Evolutionary conservation across 768 basidiomycete species (phyloP), one percentile per base, ranked within the genome.

Genomic region (Porpolomopsis calyptriformis): DNA sequence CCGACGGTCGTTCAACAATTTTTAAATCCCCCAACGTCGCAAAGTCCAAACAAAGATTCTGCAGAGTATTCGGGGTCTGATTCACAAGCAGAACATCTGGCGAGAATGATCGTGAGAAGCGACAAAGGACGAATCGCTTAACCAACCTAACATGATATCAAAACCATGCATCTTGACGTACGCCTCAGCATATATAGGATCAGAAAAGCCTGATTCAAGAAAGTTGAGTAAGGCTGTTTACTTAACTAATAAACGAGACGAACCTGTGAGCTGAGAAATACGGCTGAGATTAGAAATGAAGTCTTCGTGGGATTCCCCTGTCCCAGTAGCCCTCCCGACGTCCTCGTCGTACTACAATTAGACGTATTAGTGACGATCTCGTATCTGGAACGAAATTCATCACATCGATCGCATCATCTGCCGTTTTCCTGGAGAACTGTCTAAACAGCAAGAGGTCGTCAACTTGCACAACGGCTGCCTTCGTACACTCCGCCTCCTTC

Each of bases 161-260:
- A 98, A 98, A 31, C 92, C 91, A 53, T 97, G 89, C 64, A 98
- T 89, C 62, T 92, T 94, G 53, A 98, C 93, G 57, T 89, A 90
- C 2, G 94, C 93, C 61, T 99, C 96, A 6, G 93, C 93, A 55
- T 98, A 98, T 51, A 99, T 90, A 9, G 94, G 90, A 60, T 98
- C 96, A 22, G 93, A 96, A 75, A 98, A 98, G 25, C 94, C 92
- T 81, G 54, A 36, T 5, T 14, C 26, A 19, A 43, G 25, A 39
- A 18, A 7, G n/a, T 11, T 36, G 40, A 41, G 31, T 43, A 38
- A 24, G 29, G 19, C 38, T 40, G 18, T 4, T 2, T 18, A 41
- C 3, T 29, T 34, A 16, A 18, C 23, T 33, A 20, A 14, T 16
- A 37, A n/a, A n/a, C n/a, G n/a, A n/a, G 20, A 34, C 70, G 47